Evolutionary conservation across 352 stramenopile genomes (phyloP).

Genomic region (Phytophthora quininea): DNA sequence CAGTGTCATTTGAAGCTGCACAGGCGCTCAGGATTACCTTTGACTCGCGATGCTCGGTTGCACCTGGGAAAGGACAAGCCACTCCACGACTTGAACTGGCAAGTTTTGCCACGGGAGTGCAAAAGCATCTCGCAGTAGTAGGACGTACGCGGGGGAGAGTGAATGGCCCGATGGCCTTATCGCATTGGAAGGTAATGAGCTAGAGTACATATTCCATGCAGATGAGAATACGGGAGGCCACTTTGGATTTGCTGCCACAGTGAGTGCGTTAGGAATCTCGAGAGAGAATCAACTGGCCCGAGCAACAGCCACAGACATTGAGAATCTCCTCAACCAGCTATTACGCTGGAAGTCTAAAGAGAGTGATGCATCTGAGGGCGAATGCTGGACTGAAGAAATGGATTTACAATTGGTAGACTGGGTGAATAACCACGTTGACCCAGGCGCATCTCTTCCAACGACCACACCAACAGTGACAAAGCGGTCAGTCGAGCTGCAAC

Average conservation of each 20-base stretch:
- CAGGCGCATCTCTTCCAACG: slow-evolving; percentile 25
- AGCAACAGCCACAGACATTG: slow-evolving; percentile 44
- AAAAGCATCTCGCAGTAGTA: slow-evolving; percentile 37
- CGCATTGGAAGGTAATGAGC: slow-evolving; percentile 59
- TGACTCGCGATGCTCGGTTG: slow-evolving; percentile 65
- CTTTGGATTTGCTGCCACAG: slow-evolving; percentile 65
- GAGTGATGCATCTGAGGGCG: slow-evolving; percentile 3
- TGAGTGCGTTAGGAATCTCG: slow-evolving; percentile 63
- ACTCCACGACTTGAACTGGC: slow-evolving; percentile 27
- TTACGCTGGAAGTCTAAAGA: slow-evolving; percentile 6
- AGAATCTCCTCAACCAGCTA: slow-evolving; percentile 42
- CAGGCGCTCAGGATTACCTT: slow-evolving; percentile 69
- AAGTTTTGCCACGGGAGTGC: slow-evolving; percentile 23
- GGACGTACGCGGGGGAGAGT: slow-evolving; percentile 42
- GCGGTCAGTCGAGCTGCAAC: slow-evolving; percentile 67
- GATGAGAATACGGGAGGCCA: slow-evolving; percentile 61
- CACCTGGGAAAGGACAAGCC: slow-evolving; percentile 27
- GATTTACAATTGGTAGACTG: slow-evolving; percentile 87
- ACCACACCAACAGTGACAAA: slow-evolving; percentile 24
- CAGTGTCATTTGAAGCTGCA: slow-evolving; percentile 56
- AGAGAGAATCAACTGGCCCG: slow-evolving; percentile 70
- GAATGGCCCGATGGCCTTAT: slow-evolving; percentile 59
- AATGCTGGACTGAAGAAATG: slow-evolving; percentile 69
- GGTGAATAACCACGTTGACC: slow-evolving; percentile 84
- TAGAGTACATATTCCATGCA: slow-evolving; percentile 67